Base-by-base conservation (phyloP, 345 rosid genomes). In the Arabis hirsuta region DNA sequence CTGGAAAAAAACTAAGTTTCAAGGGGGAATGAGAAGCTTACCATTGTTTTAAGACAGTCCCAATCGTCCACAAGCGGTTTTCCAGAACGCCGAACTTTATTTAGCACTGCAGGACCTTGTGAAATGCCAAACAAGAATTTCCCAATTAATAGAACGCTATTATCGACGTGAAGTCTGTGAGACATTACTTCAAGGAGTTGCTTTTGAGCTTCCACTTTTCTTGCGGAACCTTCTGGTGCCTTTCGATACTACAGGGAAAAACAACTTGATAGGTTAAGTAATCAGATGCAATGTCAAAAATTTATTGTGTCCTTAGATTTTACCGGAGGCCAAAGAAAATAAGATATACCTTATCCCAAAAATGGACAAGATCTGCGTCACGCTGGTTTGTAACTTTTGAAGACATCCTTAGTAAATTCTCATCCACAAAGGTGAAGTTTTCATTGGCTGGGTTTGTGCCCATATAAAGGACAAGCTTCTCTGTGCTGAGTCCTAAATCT, bases 381-480 rank as follows among this genome's bases (percentile, higher is more conserved):
- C 96, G 94, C 83, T 94, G 98, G 82, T 88, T 94, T 62, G 89
- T 92, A 76, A 84, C 86, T 79, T 79, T 84, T 69, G 83, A 72
- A 36, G 81, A 72, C 9, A 72, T 79, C 73, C 77, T 79, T 45
- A 89, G 64, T 63, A 88, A 77, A 67, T 89, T 88, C 50, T 83
- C 90, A 43, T 84, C 82, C 34, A 84, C 77, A 61, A 84, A 91
- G 55, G 90, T 88, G 75, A 20, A 76, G 81, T 94, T 94, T 36
- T 94, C 98, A 73, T 94, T 89, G 12, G 84, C 97, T 39, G 98
- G 97, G 74, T 94, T 84, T 39, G 97, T 91, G 14, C 98, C 97
- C 74, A 94, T 72, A 77, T 89, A 91, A 56, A 72, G 56, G 79
- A 81, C 83, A 46, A 91, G 88, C 53, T 70, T 27, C 14, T 84